phyloP scores from a whole-genome alignment of 2,329 filamentous ascomycete species.

The Neonectria coccinea region DNA sequence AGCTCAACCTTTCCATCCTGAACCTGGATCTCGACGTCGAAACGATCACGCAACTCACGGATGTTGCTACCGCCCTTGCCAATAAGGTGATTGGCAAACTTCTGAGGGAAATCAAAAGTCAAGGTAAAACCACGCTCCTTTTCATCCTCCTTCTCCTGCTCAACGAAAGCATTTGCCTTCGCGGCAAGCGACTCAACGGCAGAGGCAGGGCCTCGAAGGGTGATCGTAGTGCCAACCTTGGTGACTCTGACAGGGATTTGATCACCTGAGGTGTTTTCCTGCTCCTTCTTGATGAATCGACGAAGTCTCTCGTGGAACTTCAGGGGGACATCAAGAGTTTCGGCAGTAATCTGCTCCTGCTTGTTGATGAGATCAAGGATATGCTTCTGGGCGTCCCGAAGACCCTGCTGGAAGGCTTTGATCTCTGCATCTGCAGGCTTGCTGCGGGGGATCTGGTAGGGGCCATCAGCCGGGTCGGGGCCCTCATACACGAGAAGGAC shows the following conservation, averaged over 20 bases:
- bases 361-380: conserved; percentile 68
- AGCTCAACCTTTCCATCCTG: conserved; percentile 95
- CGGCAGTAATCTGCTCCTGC: conserved; percentile 66
- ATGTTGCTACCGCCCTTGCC: conserved; percentile 76
- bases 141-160: conserved; percentile 91
- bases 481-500: conserved; percentile 82
- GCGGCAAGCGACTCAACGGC: conserved; percentile 77
- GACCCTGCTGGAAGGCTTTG: conserved; percentile 64
- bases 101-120: conserved; percentile 93
- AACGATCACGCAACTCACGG: conserved; percentile 73
- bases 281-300: conserved; percentile 74
- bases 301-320: conserved; percentile 74
- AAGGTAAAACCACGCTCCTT: conserved; percentile 90
- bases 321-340: conserved; percentile 67
- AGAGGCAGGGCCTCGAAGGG: conserved; percentile 80
- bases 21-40: conserved; percentile 84
- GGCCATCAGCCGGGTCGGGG: conserved; percentile 57
- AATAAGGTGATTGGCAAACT: conserved; percentile 88
- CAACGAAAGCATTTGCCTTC: conserved; percentile 83
- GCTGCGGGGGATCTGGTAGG: conserved; percentile 67
- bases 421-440: conserved; percentile 64
- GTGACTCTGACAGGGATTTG: conserved; percentile 72
- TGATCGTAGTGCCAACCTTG: conserved; percentile 70
- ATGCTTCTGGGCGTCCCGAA: conserved; percentile 68
- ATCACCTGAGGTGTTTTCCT: conserved; percentile 66